A percentile compares a stretch with the other conserved stretches of the same genome.
phyloP scores from a whole-genome alignment of 768 basidiomycete genomes.

The Lentinula aciculospora region DNA sequence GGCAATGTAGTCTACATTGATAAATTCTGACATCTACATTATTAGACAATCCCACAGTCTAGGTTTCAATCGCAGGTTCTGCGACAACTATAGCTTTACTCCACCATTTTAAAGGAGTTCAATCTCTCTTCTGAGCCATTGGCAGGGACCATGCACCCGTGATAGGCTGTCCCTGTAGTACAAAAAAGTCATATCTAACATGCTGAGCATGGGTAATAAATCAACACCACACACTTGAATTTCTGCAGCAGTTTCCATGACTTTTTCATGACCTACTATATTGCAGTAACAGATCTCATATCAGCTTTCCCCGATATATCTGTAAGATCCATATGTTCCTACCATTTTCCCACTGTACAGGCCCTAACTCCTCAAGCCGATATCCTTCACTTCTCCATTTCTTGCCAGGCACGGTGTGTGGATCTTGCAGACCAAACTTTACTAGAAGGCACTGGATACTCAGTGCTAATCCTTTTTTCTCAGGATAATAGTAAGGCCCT shows the following conservation, averaged over 20 bases:
- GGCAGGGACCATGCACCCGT: too few species aligned
- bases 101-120: too few species aligned
- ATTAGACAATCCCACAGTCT: too few species aligned
- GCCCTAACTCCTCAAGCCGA: conserved; percentile 37
- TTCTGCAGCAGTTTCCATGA: conserved; percentile 33
- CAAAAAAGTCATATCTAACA: too few species aligned
- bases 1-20: too few species aligned
- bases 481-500: neutral
- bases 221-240: conserved; percentile 13
- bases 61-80: too few species aligned
- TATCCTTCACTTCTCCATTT: conserved; percentile 31
- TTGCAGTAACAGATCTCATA: neutral
- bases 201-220: too few species aligned
- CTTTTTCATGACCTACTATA: conserved; percentile 34
- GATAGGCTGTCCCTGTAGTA: too few species aligned
- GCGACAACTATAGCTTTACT: too few species aligned
- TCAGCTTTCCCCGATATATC: neutral
- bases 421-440: conserved; percentile 14
- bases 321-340: neutral
- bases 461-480: neutral
- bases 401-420: neutral
- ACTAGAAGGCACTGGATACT: neutral
- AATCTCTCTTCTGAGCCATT: too few species aligned
- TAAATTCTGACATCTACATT: too few species aligned
- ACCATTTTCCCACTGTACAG: conserved; percentile 30